Percentiles rank a stretch among this genome's conserved stretches.
These are phyloP conservation scores for Piloderma croceum DNA, from an alignment of 768 basidiomycete genomes.

Conservation along the genomic window DNA sequence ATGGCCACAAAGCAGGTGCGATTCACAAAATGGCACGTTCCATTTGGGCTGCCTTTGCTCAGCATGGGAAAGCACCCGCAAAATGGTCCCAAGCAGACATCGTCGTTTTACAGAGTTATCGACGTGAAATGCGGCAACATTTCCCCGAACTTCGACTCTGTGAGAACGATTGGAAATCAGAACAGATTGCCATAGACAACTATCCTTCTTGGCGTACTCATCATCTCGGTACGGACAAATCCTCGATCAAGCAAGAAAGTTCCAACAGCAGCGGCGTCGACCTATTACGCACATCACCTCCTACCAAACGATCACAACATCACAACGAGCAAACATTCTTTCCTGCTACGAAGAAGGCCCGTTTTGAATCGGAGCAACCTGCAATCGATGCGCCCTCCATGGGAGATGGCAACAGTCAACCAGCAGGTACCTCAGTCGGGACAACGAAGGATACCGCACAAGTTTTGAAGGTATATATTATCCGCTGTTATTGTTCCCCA, in stretches of 20 bases:
- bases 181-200: constrained; percentile 11
- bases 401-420: constrained; percentile 1
- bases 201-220: constrained; percentile 15
- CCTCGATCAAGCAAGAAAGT: no score
- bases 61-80: constrained; percentile 1
- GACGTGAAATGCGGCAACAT: constrained; percentile 8
- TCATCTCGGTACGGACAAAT: constrained; percentile 7
- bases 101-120: constrained; percentile 4
- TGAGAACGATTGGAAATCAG: constrained; percentile 17
- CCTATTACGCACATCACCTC: no score
- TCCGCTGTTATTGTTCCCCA: no score
- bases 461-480: no score
- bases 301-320: no score
- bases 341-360: background rate
- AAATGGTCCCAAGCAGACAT: constrained; percentile 7
- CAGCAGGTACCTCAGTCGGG: constrained; percentile 6
- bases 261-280: no score
- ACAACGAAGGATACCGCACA: no score
- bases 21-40: no score
- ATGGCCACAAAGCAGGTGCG: constrained; percentile 1
- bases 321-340: constrained; percentile 3
- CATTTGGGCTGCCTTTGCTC: no score
- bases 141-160: constrained; percentile 16
- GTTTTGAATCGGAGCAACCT: constrained; percentile 4
- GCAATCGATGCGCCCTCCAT: no score